These are phyloP conservation scores for Escallonia rubra DNA, from an alignment of 129 eudicot genomes.

Conservation along the genomic window DNA sequence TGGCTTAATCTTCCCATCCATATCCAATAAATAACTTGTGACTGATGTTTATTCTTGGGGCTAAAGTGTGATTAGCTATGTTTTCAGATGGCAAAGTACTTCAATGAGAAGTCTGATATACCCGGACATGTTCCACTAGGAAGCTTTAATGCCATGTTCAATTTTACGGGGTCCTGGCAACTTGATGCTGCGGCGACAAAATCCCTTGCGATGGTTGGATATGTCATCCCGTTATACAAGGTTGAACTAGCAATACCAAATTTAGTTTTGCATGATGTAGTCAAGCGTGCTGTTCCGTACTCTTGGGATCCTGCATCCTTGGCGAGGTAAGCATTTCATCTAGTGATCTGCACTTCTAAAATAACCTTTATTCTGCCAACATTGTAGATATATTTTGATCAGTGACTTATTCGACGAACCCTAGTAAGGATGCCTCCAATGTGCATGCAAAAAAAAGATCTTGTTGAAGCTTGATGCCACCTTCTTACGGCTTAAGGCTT, in stretches of 20 bases:
- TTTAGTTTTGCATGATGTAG: conserved; percentile 60
- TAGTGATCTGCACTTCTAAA: neutral
- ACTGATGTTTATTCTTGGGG: conserved; percentile 6
- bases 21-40: neutral
- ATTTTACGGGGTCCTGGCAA: conserved; percentile 85
- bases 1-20: no score
- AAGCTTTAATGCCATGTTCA: conserved; percentile 92
- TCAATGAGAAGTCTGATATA: conserved; percentile 65
- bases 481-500: no score
- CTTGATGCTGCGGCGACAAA: conserved; percentile 84
- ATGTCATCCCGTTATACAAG: conserved; percentile 51
- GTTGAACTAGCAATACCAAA: conserved; percentile 49
- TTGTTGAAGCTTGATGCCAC: no score
- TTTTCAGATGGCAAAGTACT: conserved; percentile 75
- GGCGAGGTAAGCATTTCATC: conserved; percentile 58
- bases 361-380: neutral
- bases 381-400: no score
- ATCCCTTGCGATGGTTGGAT: conserved; percentile 94
- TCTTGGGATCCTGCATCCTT: conserved; percentile 95
- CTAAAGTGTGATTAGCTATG: conserved; percentile 8
- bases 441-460: no score
- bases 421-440: no score
- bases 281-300: conserved; percentile 84
- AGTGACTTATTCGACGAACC: no score
- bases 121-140: conserved; percentile 79